Evolutionary conservation across 345 rosid genomes (phyloP).

Genomic region (Toxicodendron radicans): DNA sequence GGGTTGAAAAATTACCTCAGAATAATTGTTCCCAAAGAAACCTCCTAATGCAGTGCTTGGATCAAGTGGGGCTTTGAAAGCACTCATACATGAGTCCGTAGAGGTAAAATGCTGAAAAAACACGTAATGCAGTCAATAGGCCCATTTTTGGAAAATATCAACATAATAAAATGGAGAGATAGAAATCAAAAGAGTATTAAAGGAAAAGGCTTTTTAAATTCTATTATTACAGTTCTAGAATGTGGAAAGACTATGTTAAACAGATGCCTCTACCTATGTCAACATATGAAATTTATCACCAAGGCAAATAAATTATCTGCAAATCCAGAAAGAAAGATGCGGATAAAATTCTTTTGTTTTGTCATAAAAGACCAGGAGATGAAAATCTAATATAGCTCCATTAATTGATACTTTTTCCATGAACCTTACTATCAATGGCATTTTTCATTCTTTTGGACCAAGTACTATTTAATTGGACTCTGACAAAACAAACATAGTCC

Average conservation of each 20-base stretch:
- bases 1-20: conserved; percentile 57
- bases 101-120: conserved; percentile 83
- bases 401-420: not conserved
- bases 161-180: not conserved
- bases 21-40: conserved; percentile 77
- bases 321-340: not conserved
- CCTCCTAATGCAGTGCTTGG: conserved; percentile 96
- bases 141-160: conserved; percentile 1
- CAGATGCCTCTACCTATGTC: not conserved
- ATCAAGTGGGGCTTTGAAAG: conserved; percentile 95
- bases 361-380: not conserved
- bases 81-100: conserved; percentile 84
- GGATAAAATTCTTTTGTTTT: not conserved
- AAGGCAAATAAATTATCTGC: not conserved
- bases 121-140: conserved; percentile 16
- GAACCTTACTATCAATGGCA: conserved; percentile 5
- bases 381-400: conserved; percentile 6
- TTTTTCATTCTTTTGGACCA: conserved; percentile 5
- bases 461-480: not conserved
- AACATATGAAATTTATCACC: not conserved
- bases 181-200: not conserved
- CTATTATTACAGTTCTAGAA: not conserved
- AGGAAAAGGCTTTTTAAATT: not conserved
- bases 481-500: not conserved
- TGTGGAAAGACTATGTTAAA: not conserved